Base-by-base conservation (phyloP, 306 rosid species). In the Acacia melanoxylon region DNA sequence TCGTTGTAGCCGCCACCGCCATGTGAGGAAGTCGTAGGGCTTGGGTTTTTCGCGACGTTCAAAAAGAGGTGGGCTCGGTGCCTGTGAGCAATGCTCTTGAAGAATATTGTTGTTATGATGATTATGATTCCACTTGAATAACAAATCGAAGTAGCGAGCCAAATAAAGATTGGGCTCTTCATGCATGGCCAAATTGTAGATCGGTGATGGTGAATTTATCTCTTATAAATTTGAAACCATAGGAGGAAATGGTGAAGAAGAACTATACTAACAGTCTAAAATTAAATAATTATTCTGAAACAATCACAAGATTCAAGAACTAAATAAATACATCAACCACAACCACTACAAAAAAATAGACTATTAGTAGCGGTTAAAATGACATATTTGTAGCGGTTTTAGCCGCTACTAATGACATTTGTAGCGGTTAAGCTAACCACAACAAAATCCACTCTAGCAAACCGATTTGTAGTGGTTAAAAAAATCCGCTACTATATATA, bases 151-250 rank as follows among this genome's bases (percentile, higher is more conserved):
- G 81, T 71, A 54, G 72, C n/a, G 90, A 80, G 33, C 82, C 78
- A 83, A 91, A 93, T 29, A 29, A 29, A 29, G 33, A 29, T 29
- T 29, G 33, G 33, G 2, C 81, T 95, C 98, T 81, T 93, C 98
- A 63, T 95, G 98, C 94, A 91, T 91, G 42, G 87, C 88, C 87
- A 95, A 86, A 72, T 98, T 95, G 85, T 83, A 49, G 72, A 59
- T 25, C 54, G 42, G 24, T 22, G 51, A 16, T 25, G 12, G 14
- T 4, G 33, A 13, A 52, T 25, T 4, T 24, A 82, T 54, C 40
- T 13, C 49, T 29, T 12, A 27, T 2, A 44, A 75, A 56, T 56
- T 56, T 19, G 17, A 75, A 40, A 58, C 58, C 11, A 61, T 16
- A 3, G n/a, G 10, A 44, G 40, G 35, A 37, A 52, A 40, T 41